Percentiles rank a stretch among this genome's conserved stretches.
These are phyloP conservation scores for Mycena filopes DNA, from an alignment of 768 basidiomycete species.

Conservation along the genomic window DNA sequence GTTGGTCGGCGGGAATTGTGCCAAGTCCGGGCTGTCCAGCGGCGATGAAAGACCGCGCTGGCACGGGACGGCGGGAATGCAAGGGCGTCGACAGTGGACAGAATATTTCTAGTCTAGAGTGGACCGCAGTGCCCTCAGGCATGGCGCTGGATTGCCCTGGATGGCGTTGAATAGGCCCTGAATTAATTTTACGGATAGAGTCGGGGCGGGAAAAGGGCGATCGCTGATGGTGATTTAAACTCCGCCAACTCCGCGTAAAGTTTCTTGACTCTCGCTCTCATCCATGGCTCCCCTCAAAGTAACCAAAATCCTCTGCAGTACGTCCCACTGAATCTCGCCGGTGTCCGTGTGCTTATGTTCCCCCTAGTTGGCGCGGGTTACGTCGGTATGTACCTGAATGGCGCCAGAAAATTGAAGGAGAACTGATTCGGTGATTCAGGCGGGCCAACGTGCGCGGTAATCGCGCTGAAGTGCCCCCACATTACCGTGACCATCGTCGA, in stretches of 20 bases:
- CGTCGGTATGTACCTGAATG: slow-evolving; percentile 70
- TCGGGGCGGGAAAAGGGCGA: not conserved
- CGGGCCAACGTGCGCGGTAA: slow-evolving; percentile 95
- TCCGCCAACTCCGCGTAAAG: slow-evolving; percentile 1
- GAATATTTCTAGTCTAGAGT: too few species aligned
- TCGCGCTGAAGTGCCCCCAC: slow-evolving; percentile 92
- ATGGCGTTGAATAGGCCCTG: too few species aligned
- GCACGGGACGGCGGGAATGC: too few species aligned
- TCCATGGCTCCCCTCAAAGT: slow-evolving; percentile 49
- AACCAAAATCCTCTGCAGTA: slow-evolving; percentile 81
- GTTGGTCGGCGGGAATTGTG: too few species aligned
- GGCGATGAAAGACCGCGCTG: too few species aligned
- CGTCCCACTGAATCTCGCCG: slow-evolving; percentile 40
- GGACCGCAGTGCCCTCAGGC: too few species aligned
- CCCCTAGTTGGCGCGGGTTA: slow-evolving; percentile 87
- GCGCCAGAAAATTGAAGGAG: slow-evolving; percentile 2
- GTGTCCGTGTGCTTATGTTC: slow-evolving; percentile 20
- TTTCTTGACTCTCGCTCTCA: slow-evolving; percentile 27
- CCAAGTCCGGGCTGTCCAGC: too few species aligned
- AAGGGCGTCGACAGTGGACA: too few species aligned
- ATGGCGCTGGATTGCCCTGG: too few species aligned
- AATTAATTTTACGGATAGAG: not conserved
- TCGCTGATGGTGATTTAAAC: slow-evolving; percentile 13
- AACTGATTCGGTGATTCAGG: slow-evolving; percentile 55
- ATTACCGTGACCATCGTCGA: slow-evolving; percentile 98